Evolutionary conservation across 495 filamentous ascomycete species (phyloP), one percentile per base, ranked within the genome.

Genomic region (Oleoguttula mirabilis): DNA sequence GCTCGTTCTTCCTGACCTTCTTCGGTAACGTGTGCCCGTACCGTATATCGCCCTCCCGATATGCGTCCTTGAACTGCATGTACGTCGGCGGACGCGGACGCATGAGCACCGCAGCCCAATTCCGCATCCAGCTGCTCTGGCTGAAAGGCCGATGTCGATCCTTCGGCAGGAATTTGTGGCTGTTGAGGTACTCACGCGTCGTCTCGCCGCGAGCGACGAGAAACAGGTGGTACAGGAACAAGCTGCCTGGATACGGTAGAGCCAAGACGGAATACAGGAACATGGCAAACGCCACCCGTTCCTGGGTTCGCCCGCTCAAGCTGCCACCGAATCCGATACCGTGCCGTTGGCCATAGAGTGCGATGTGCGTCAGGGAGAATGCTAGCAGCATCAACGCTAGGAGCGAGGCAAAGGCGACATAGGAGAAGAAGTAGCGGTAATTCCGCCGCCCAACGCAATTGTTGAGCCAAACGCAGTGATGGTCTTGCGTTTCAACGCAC

Each of bases 391-490:
- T 88, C 14, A 88, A 54, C 0, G 75, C 74, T 2, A 95, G 68
- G n/a, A 94, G 44, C 1, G 84, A 85, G 10, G 70, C 76, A 15
- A 75, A 72, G 51, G 69, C 73, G 48, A 96, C 73, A 62, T 95
- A 98, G 15, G 80, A 72, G 55, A 95, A 93, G 61, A 98, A 98
- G 55, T 90, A 98, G 36, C 92, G 86, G 61, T 98, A 98, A 61
- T 98, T 98, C 41, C 90, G 84, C 24, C 92, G 82, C 4, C 90
- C 90, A 32, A 98, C 81, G 61, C 90, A 98, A 60, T 96, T 98
- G 64, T 98, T 98, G 37, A 98, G 76, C 92, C 92, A 98, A 16
- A 96, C 86, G 54, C 90, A 98, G 66, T 98, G 90, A 55, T 98
- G 90, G 56, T 98, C 90, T 51, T 95, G 87, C 0, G 88, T 95